These are phyloP conservation scores for Prunus padus DNA, from an alignment of 306 rosid genomes.

Conservation along the genomic window DNA sequence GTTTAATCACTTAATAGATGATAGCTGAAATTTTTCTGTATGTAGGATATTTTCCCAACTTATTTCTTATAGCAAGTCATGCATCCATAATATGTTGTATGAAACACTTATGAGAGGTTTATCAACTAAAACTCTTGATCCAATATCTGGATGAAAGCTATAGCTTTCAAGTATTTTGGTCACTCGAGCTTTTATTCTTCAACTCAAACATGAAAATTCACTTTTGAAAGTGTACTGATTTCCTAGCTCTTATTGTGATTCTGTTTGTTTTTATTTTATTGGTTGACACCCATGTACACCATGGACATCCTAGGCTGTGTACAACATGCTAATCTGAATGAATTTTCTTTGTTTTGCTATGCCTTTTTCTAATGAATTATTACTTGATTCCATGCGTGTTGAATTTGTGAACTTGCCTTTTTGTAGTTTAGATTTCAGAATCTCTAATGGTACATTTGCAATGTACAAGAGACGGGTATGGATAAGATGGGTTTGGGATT, in stretches of 20 bases:
- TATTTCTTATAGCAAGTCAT: too few species aligned
- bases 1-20: conserved; percentile 1
- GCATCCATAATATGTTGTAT: too few species aligned
- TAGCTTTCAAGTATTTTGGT: too few species aligned
- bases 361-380: neutral
- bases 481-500: neutral
- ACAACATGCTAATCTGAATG: neutral
- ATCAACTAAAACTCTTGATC: too few species aligned
- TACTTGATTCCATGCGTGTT: neutral
- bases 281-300: neutral
- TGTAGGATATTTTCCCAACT: too few species aligned
- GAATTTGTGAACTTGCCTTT: neutral
- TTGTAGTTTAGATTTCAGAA: neutral
- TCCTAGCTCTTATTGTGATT: neutral
- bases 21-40: neutral
- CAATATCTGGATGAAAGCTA: too few species aligned
- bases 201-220: neutral
- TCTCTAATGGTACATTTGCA: neutral
- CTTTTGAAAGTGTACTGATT: neutral
- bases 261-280: neutral
- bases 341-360: neutral
- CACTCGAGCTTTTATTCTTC: too few species aligned
- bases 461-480: neutral
- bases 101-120: too few species aligned
- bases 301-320: neutral